Evolutionary conservation across 345 rosid species (phyloP).

Genomic region (Angophora floribunda): DNA sequence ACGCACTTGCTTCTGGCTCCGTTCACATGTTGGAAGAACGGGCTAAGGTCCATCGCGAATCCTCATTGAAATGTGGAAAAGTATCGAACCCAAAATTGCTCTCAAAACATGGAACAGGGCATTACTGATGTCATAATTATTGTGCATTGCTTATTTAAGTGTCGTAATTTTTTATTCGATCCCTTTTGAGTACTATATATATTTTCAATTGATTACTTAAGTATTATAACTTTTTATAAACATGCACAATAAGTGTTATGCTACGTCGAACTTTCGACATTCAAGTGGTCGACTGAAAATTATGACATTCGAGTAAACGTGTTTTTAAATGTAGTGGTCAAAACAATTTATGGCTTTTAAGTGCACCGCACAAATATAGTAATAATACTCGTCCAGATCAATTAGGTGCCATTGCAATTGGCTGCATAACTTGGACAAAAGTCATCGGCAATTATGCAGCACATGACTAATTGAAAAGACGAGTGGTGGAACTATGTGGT

Average conservation of each 20-base stretch:
- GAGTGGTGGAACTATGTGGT: neutral
- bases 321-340: fast-evolving
- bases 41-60: neutral
- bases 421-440: neutral
- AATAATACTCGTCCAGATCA: neutral
- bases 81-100: neutral
- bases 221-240: neutral
- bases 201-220: neutral
- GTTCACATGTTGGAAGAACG: neutral
- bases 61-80: neutral
- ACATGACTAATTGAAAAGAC: neutral
- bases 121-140: no score
- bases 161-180: fast-evolving
- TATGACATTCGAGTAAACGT: fast-evolving
- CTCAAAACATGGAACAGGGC: fast-evolving
- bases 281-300: no score
- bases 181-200: fast-evolving
- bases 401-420: neutral
- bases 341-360: no score
- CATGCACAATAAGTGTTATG: fast-evolving
- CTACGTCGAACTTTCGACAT: fast-evolving
- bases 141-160: fast-evolving
- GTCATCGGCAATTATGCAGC: neutral
- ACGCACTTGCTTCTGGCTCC: neutral
- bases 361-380: no score